These are phyloP conservation scores for Hevea brasiliensis DNA, from an alignment of 345 rosid genomes.

Conservation along the genomic window DNA sequence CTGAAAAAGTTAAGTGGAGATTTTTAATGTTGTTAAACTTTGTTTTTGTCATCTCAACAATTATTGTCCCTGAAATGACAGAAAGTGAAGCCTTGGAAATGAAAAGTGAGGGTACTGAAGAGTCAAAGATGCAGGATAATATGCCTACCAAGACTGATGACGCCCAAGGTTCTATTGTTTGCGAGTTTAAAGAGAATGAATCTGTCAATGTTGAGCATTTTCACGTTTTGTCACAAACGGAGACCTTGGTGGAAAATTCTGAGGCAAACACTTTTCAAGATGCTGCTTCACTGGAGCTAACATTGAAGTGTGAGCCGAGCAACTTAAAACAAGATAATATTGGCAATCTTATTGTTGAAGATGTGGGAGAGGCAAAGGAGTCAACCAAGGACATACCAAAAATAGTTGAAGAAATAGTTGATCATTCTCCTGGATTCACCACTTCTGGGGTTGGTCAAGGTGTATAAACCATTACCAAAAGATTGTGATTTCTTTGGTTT, in stretches of 20 bases:
- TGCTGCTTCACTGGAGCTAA: slow-evolving; percentile 1
- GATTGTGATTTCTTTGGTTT: background rate
- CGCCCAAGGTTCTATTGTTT: background rate
- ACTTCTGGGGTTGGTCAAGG: slow-evolving; percentile 14
- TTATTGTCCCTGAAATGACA: slow-evolving; percentile 3
- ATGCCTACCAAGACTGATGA: background rate
- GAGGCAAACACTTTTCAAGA: background rate
- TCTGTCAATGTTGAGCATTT: background rate
- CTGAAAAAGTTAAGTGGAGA: background rate
- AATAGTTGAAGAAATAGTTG: background rate
- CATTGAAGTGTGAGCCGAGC: background rate
- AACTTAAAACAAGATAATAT: background rate
- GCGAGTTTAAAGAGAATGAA: background rate
- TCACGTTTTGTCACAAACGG: background rate
- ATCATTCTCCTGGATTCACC: background rate
- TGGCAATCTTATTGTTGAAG: background rate
- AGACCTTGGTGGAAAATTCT: background rate
- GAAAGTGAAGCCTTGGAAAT: slow-evolving; percentile 14
- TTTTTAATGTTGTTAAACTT: background rate
- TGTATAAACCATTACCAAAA: background rate
- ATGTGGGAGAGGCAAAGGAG: background rate
- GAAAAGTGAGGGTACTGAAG: background rate
- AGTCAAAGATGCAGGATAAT: background rate
- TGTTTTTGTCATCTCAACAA: background rate
- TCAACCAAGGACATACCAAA: background rate